Evolutionary conservation across 2,329 filamentous ascomycete species (phyloP), one percentile per base, ranked within the genome.

Genomic region (Botrytis paeoniae): DNA sequence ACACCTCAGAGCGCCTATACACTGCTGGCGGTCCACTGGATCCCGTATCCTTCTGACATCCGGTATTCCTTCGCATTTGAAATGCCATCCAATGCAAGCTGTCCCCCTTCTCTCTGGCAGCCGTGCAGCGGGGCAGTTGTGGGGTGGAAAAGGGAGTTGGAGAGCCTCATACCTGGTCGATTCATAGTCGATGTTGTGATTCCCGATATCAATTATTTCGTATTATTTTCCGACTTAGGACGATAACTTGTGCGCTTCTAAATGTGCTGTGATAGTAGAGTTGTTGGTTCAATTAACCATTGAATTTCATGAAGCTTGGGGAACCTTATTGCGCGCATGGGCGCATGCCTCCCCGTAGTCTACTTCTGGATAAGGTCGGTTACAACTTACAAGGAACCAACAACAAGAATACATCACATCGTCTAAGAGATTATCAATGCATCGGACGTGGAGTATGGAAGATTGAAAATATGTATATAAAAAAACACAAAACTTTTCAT

Each of bases 101-200:
- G 41, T 61, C 48, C 41, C 59, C 66, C 71, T 63, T 70, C 71
- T 70, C 35, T 70, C 16, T 69, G 32, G 73, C 59, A 72, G 72
- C 54, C 64, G 70, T 69, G 71, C 74, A 74, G 78, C 77, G 79
- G 78, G 78, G 78, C 76, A 76, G 72, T 43, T 75, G 75, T 73
- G 76, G 75, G 75, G 75, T 74, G 75, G 73, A 72, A 76, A 74
- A 74, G 74, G 75, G 73, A 37, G 74, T 75, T 59, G 41, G 60
- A 75, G 74, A 75, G 54, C 69, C 75, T 70, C 79, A 76, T 80
- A 80, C 79, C 79, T 80, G 79, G 79, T 76, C 79, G 78, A 76
- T 80, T 80, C 79, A 80, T 80, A 72, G 71, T 77, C 73, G 68
- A 68, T 59, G 66, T 25, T 64, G 45, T 41, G 73, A 35, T 39